Evolutionary conservation across 768 basidiomycete species (phyloP).

Genomic region (Naganishia randhawae): DNA sequence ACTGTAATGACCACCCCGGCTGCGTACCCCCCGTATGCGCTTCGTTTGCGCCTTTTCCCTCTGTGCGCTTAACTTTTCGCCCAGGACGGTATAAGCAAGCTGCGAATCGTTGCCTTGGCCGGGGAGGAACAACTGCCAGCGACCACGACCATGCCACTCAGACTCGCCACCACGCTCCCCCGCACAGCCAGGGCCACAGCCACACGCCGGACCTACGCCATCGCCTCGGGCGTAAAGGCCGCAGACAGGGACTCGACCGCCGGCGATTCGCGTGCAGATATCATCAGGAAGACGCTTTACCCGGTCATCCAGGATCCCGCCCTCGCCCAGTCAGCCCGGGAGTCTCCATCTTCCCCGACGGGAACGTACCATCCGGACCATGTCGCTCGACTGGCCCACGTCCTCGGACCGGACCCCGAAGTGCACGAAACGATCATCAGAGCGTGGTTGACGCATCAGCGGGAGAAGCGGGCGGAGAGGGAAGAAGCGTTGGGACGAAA

Average conservation of each 20-base stretch:
- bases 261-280: slow-evolving; percentile 51
- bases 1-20: too few species aligned
- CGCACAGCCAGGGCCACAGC: background rate
- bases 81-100: too few species aligned
- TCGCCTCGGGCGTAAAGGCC: slow-evolving; percentile 16
- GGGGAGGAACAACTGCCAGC: background rate
- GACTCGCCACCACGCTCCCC: background rate
- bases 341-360: slow-evolving; percentile 58
- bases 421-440: slow-evolving; percentile 85
- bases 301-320: slow-evolving; percentile 54
- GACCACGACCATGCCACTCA: background rate
- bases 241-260: slow-evolving; percentile 29
- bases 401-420: slow-evolving; percentile 51
- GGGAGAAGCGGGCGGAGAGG: slow-evolving; percentile 67
- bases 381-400: slow-evolving; percentile 66
- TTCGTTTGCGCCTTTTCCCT: background rate
- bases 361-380: slow-evolving; percentile 81
- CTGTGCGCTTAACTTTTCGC: background rate
- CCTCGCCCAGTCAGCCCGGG: background rate
- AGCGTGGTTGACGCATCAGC: slow-evolving; percentile 75
- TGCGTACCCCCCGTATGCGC: background rate
- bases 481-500: slow-evolving; percentile 70
- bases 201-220: slow-evolving; percentile 20
- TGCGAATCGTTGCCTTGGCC: too few species aligned
- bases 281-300: slow-evolving; percentile 74